Evolutionary conservation across 139 green algal species (phyloP).

Genomic region (Chlorella sorokiniana): DNA sequence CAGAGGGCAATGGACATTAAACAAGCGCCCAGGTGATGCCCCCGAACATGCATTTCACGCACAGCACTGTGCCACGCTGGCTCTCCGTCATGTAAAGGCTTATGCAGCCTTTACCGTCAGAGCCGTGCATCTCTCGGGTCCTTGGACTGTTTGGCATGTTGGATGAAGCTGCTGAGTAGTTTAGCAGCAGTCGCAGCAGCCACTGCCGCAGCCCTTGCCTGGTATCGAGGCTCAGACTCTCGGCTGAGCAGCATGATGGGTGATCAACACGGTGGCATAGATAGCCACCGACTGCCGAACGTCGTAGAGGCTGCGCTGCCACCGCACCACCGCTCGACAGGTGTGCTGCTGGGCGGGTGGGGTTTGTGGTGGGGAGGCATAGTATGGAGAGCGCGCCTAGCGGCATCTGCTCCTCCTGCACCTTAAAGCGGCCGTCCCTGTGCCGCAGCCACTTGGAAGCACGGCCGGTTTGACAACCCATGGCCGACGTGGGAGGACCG

Average conservation of each 20-base stretch:
- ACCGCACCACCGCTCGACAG: conserved; percentile 23
- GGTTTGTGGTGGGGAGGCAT: not conserved
- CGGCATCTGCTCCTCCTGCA: not conserved
- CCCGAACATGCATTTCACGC: not conserved
- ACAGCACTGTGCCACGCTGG: too few relatives aligned
- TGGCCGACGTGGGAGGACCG: conserved; percentile 49
- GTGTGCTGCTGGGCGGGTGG: not conserved
- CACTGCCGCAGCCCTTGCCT: not conserved
- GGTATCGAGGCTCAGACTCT: too few relatives aligned
- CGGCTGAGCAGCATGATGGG: not conserved
- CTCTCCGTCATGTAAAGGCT: not conserved
- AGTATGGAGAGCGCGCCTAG: not conserved
- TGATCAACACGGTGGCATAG: not conserved
- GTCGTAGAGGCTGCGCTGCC: conserved; percentile 8
- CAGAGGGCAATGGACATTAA: not conserved
- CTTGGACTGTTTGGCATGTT: not conserved
- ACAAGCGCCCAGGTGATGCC: not conserved
- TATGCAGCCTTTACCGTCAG: not conserved
- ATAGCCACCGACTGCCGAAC: conserved; percentile 19
- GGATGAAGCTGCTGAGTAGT: not conserved
- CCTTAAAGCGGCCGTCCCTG: not conserved
- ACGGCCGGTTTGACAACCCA: conserved; percentile 47
- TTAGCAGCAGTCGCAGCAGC: not conserved
- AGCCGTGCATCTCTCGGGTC: not conserved
- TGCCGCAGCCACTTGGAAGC: not conserved